Conservation (phyloP, 306 rosid species). For the Sphenostylis stenocarpa region DNA sequence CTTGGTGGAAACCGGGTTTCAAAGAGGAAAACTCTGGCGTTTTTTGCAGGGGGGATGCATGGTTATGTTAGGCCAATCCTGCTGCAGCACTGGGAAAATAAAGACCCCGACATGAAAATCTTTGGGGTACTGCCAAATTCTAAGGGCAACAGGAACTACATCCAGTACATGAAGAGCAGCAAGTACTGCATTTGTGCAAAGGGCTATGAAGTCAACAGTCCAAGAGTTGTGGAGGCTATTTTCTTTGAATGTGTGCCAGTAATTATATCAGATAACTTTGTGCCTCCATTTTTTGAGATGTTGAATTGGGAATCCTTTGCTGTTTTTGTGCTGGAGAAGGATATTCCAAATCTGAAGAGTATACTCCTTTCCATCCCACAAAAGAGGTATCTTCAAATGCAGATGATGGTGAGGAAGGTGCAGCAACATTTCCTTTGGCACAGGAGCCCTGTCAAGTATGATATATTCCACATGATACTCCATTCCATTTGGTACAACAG, state of each 20-base stretch:
- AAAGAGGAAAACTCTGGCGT: slow-evolving; percentile 62
- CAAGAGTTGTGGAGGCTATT: slow-evolving; percentile 91
- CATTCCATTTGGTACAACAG: slow-evolving; percentile 92
- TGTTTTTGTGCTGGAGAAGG: slow-evolving; percentile 78
- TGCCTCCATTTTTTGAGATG: slow-evolving; percentile 83
- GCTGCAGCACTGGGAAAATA: slow-evolving; percentile 80
- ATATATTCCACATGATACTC: slow-evolving; percentile 87
- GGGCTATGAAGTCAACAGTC: slow-evolving; percentile 94
- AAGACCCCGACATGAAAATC: slow-evolving; percentile 92
- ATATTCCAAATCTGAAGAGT: slow-evolving; percentile 77
- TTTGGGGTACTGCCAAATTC: slow-evolving; percentile 55
- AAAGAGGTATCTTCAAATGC: slow-evolving; percentile 67
- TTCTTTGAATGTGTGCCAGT: slow-evolving; percentile 84
- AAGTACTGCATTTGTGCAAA: slow-evolving; percentile 92
- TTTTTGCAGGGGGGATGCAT: slow-evolving; percentile 86
- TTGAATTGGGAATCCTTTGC: slow-evolving; percentile 91
- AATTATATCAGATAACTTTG: slow-evolving; percentile 85
- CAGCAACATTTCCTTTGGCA: slow-evolving; percentile 96
- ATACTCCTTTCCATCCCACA: slow-evolving; percentile 73
- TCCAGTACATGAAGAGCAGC: slow-evolving; percentile 82
- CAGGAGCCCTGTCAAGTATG: slow-evolving; percentile 69
- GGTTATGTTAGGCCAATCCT: slow-evolving; percentile 79
- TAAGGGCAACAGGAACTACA: slow-evolving; percentile 57
- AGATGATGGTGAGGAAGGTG: slow-evolving; percentile 68
- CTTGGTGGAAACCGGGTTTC: slow-evolving; percentile 69